Conservation (phyloP, 345 rosid species). For the Pseudoturritis turrita region DNA sequence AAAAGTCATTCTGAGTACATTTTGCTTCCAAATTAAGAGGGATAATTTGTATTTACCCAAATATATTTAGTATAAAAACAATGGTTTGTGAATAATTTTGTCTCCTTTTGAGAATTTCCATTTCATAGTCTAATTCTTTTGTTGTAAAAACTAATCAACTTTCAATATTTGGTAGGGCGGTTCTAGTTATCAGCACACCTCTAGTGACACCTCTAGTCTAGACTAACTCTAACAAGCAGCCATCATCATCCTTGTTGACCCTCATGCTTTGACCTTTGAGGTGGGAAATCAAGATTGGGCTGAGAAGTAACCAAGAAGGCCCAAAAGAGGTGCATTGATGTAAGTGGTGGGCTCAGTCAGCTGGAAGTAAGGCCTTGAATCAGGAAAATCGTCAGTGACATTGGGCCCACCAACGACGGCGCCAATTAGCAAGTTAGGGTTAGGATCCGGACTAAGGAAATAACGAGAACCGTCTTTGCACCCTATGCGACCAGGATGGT, state of each 20-base stretch:
- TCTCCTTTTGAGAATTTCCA: not conserved
- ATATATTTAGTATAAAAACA: not conserved
- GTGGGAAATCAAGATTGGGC: slow-evolving; percentile 39
- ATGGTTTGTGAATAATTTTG: too few species aligned
- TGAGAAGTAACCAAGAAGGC: slow-evolving; percentile 74
- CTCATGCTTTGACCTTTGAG: not conserved
- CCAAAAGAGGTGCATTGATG: slow-evolving; percentile 89
- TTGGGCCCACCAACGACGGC: slow-evolving; percentile 96
- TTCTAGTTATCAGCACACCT: slow-evolving; percentile 21
- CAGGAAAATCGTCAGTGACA: slow-evolving; percentile 64
- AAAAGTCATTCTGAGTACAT: too few species aligned
- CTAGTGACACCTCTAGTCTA: too few species aligned
- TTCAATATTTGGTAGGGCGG: not conserved
- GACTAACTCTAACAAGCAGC: not conserved
- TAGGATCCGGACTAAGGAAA: slow-evolving; percentile 55
- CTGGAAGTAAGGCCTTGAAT: slow-evolving; percentile 70
- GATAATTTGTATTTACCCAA: too few species aligned
- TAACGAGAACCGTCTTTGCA: slow-evolving; percentile 74
- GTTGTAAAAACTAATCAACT: not conserved
- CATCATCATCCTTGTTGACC: not conserved
- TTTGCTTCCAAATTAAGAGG: not conserved
- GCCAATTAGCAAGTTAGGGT: slow-evolving; percentile 73
- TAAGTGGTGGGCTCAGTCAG: slow-evolving; percentile 96
- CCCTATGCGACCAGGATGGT: slow-evolving; percentile 58
- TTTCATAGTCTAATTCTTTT: not conserved